A percentile compares a stretch with the other conserved stretches of the same genome.
Conservation (phyloP, 495 filamentous ascomycete genomes). For the Podospora didyma region DNA sequence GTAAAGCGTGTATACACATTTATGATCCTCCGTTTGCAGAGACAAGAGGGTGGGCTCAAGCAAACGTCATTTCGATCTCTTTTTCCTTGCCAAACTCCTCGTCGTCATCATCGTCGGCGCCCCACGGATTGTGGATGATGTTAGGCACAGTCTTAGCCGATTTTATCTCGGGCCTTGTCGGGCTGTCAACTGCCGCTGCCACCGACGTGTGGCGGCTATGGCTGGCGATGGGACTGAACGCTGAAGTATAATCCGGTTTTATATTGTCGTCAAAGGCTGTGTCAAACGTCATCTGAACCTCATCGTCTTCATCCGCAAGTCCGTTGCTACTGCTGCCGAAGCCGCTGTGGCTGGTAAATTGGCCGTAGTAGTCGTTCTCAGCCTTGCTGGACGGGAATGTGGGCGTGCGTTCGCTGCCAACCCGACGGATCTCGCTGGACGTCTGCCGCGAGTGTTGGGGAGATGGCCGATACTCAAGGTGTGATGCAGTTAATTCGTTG, state of each 20-base stretch:
- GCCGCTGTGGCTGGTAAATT: neutral
- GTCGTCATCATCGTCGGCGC: conserved; percentile 72
- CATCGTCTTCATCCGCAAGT: conserved; percentile 23
- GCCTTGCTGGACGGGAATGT: conserved; percentile 14
- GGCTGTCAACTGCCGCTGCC: conserved; percentile 8
- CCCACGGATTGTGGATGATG: conserved; percentile 70
- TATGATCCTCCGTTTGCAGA: too few species aligned
- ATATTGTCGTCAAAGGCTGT: conserved; percentile 40
- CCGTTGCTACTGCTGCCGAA: conserved; percentile 5
- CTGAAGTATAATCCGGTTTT: neutral
- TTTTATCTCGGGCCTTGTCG: conserved; percentile 38
- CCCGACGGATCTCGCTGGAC: conserved; percentile 14
- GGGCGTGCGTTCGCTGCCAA: conserved; percentile 19
- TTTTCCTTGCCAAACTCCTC: conserved; percentile 68
- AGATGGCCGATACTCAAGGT: neutral
- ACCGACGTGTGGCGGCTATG: conserved; percentile 8
- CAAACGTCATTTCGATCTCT: conserved; percentile 76
- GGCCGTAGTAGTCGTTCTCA: neutral
- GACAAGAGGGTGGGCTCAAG: conserved; percentile 27
- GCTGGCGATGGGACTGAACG: conserved; percentile 2
- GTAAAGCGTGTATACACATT: too few species aligned
- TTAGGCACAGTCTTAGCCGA: conserved; percentile 38
- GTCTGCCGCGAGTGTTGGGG: conserved; percentile 4
- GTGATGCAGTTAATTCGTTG: neutral
- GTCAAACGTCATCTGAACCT: conserved; percentile 72